Percentiles rank a stretch among this genome's conserved stretches.
Evolutionary conservation across 148 eudicot species (phyloP).

Genomic region (Rhododendron williamsianum): DNA sequence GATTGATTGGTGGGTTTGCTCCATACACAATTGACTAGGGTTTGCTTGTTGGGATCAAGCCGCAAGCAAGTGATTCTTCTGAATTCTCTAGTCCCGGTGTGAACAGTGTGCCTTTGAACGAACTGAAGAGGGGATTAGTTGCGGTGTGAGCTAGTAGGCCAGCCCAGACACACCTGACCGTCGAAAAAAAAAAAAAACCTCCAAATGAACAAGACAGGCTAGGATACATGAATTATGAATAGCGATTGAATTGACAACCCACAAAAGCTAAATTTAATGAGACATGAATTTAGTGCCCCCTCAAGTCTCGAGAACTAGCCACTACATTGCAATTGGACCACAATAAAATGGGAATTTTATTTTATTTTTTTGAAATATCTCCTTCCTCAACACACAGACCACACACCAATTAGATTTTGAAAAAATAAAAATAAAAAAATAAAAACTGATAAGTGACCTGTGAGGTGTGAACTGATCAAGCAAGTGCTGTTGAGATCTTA

Average conservation of each 20-base stretch:
- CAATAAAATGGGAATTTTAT: neutral
- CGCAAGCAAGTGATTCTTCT: no score
- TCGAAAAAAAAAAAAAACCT: no score
- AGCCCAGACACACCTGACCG: neutral
- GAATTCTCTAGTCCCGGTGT: no score
- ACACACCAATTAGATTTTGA: neutral
- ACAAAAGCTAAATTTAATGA: neutral
- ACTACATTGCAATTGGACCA: neutral
- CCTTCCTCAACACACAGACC: neutral
- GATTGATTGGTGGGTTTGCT: neutral
- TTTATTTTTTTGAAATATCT: neutral
- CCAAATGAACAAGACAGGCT: neutral
- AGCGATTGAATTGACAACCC: neutral
- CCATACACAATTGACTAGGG: no score
- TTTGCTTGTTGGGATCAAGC: no score
- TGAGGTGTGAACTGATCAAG: neutral
- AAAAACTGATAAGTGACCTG: neutral
- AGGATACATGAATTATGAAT: neutral
- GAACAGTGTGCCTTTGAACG: no score
- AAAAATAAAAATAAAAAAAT: neutral
- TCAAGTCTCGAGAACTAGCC: neutral
- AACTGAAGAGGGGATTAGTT: no score
- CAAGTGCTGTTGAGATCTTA: neutral
- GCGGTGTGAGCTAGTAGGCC: no score
- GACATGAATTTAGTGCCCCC: neutral